Base-by-base conservation (phyloP, 176 grass and related monocot species). In the Paspalum vaginatum region DNA sequence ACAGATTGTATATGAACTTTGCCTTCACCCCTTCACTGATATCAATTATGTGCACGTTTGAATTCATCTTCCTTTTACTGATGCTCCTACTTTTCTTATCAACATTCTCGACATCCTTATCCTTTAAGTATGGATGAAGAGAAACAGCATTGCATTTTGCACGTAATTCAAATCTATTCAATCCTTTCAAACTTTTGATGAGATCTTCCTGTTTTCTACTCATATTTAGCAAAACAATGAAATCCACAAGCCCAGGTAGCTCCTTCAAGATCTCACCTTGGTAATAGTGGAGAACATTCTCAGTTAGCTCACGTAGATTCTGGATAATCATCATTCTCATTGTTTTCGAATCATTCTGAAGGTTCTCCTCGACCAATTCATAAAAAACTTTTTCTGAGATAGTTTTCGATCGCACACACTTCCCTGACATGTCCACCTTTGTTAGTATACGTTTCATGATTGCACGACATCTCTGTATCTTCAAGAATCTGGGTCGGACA, bases 241-340 rank as follows among this genome's bases (percentile, higher is more conserved):
- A 97, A 81, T 97, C 94, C 69, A 88, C 79, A 37, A 97, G 84
- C 46, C 94, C 88, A 55, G 94, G 91, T 46, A 97, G 70, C 41
- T 97, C 89, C 21, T 97, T 85, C 75, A 91, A 83, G 74, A 88
- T 84, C 63, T 88, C 84, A 62, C 94, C 94, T 80, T 62, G 88
- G 78, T 97, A 94, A 72, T 94, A 97, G 61, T 97, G 94, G 64
- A 94, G 94, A 45, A 97, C 81, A 75, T 88, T 86, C 13, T 79
- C 71, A 24, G 94, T 94, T 83, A 97, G 70, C 39, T 92, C 85
- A 0, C 91, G 79, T 46, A 97, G 86, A 49, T 93, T 88, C 59
- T 79, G 79, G 46, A 94, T 97, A 60, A 97, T 90, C 66, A 83
- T 91, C 45, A 63, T 74, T 84, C 88, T 86, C 63, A 77, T 81